Base-by-base conservation (phyloP, 768 basidiomycete genomes). In the Gloeopeniophorella convolvens region DNA sequence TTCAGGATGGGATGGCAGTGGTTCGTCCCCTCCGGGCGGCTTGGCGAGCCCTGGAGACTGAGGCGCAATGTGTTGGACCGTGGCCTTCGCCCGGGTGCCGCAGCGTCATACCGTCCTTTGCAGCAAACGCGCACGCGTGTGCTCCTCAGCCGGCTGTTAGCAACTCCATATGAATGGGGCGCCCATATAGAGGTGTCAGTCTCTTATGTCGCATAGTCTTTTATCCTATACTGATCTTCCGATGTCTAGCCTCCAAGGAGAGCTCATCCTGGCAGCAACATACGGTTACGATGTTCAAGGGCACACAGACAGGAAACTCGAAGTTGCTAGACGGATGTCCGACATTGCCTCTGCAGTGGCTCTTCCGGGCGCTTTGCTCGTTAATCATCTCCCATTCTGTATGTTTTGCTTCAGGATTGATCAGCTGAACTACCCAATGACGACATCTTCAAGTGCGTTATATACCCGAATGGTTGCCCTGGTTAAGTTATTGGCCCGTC, bases 21-120 rank as follows among this genome's bases (percentile, higher is more conserved):
- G 34, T 10, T 32, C 18, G n/a, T 56, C 3, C 30, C 36, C 1
- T 15, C 35, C 2, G 16, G 41, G 28, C 16, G 20, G 9, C 40
- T 42, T 31, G 18, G 23, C 3, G 24, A 30, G 3, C 3, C 11
- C 10, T 56, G 35, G 33, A 50, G 41, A 11, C 8, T 36, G 11
- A 16, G 18, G 13, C 54, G 54, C 11, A 45, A 30, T 27, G 28
- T 52, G 12, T 32, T 42, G 1, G 54, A 55, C 13, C 50, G 50
- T 6, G 39, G 50, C 23, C 24, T 51, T 12, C 26, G 50, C 2
- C 54, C 50, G 0, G 37, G 24, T 27, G 41, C 54, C 5, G n/a
- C 26, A 2, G 20, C 30, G 12, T 4, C 26, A 18, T 52, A 47
- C 20, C 44, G 39, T 3, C 28, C 13, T 3, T 24, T 55, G 23